Evolutionary conservation across 805 yeast species (phyloP), one percentile per base, ranked within the genome.

Genomic region (Candida quercuum): DNA sequence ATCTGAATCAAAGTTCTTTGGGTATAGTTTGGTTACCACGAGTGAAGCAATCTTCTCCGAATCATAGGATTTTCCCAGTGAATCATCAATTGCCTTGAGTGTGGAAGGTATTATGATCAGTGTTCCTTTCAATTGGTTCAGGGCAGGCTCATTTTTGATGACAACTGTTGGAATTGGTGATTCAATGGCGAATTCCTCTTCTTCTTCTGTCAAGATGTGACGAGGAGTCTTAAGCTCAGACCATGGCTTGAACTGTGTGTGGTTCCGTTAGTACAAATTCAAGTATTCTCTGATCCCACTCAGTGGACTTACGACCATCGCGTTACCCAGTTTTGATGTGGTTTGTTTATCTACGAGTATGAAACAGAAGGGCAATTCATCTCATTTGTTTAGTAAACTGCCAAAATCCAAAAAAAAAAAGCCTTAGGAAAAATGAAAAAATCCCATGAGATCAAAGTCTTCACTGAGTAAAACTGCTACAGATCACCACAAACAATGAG

Each of bases 171-270:
- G 33, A 9, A 20, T 34, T 22, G 47, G 42, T 36, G 57, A 19
- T 41, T 38, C 11, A 38, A 51, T 36, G 32, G 39, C 27, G 38
- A 55, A 53, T 28, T 52, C 61, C 12, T 52, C 60, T 9, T 62
- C 70, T 32, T 72, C 76, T 32, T 69, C 73, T 20, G 20, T 20
- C 14, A 76, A 49, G 8, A 66, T 44, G 52, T 77, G 80, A 42
- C 82, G 70, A n/a, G 69, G 59, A 24, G 67, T 70, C 32, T 57
- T 49, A 14, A 26, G 26, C 28, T 71, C 77, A 19, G 63, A 59
- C 69, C 74, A 64, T 28, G 72, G 75, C 62, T 71, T 71, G 42
- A 71, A 63, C 68, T 64, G 27, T 4, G 7, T 39, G 3, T 11
- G 19, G 8, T 14, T n/a, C n/a, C n/a, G 40, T 14, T 21, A 17